phyloP scores from a whole-genome alignment of 2,329 filamentous ascomycete genomes.

The Colletotrichum caudatum region DNA sequence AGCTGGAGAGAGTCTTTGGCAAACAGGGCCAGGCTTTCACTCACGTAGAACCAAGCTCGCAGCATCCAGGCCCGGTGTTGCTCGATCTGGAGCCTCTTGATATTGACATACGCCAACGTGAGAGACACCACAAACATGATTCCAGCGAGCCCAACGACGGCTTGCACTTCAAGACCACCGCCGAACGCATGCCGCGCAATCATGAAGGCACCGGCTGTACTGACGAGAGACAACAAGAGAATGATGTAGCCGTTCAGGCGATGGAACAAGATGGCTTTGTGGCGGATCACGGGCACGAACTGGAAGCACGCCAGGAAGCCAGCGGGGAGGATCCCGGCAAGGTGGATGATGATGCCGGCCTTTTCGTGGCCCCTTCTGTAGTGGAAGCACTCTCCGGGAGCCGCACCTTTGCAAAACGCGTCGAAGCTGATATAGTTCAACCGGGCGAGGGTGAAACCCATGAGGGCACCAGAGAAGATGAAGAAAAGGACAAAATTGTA shows the following conservation, averaged over 20 bases:
- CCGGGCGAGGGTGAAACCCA: slow-evolving; percentile 62
- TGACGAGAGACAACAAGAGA: slow-evolving; percentile 59
- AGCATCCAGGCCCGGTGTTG: slow-evolving; percentile 75
- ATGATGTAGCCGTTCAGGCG: slow-evolving; percentile 70
- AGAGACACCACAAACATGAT: slow-evolving; percentile 59
- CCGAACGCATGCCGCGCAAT: slow-evolving; percentile 65
- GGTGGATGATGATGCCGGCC: slow-evolving; percentile 60
- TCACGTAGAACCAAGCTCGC: slow-evolving; percentile 62
- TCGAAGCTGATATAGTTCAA: slow-evolving; percentile 59
- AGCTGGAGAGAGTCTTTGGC: neutral
- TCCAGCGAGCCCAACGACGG: slow-evolving; percentile 55
- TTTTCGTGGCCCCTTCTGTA: slow-evolving; percentile 49
- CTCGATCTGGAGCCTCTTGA: slow-evolving; percentile 71
- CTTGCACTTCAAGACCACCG: slow-evolving; percentile 64
- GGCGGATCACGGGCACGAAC: slow-evolving; percentile 61
- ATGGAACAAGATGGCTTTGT: slow-evolving; percentile 65
- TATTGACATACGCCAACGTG: slow-evolving; percentile 64
- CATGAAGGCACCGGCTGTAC: slow-evolving; percentile 64
- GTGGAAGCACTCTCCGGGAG: slow-evolving; percentile 53
- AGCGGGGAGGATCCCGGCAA: slow-evolving; percentile 59
- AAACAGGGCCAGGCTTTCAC: slow-evolving; percentile 22
- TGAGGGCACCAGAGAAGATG: slow-evolving; percentile 59
- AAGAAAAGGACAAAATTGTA: slow-evolving; percentile 70
- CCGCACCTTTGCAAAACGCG: slow-evolving; percentile 45
- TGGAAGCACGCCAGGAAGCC: slow-evolving; percentile 59